Percentiles rank a stretch among this genome's conserved stretches.
Conservation (phyloP, 148 eudicot genomes). For the Rhododendron mucronatum region DNA sequence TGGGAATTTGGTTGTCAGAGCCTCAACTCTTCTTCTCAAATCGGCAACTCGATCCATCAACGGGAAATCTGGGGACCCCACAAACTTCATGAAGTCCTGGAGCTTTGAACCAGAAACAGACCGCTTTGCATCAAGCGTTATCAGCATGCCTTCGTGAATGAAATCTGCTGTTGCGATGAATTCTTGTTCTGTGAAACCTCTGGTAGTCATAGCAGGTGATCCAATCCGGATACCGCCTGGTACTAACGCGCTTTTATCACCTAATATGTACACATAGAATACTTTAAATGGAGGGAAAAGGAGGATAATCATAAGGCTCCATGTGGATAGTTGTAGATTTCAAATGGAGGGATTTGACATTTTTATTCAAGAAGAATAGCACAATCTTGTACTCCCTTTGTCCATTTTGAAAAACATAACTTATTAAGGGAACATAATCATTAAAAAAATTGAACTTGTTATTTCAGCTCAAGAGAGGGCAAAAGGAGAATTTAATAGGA, state of each 20-base stretch:
- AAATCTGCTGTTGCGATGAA: constrained; percentile 65
- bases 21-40: constrained; percentile 64
- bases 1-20: constrained; percentile 65
- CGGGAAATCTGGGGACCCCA: constrained; percentile 56
- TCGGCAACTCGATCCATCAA: constrained; percentile 42
- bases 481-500: too few relatives aligned
- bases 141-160: constrained; percentile 73
- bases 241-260: constrained; percentile 88
- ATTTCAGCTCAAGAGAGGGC: too few relatives aligned
- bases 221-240: constrained; percentile 89
- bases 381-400: constrained; percentile 46
- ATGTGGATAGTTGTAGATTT: constrained; percentile 37
- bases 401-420: too few relatives aligned
- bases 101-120: constrained; percentile 59
- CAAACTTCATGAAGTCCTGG: constrained; percentile 69
- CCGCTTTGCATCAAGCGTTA: constrained; percentile 60
- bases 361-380: constrained; percentile 71
- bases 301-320: constrained; percentile 25
- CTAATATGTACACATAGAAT: constrained; percentile 35
- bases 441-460: too few relatives aligned
- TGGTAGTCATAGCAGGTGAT: constrained; percentile 87
- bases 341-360: constrained; percentile 74
- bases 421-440: too few relatives aligned
- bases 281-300: constrained; percentile 32
- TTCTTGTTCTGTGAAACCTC: constrained; percentile 71